Percentiles rank a stretch among this genome's conserved stretches.
phyloP scores from a whole-genome alignment of 257 asterid species.

The Avicennia marina region DNA sequence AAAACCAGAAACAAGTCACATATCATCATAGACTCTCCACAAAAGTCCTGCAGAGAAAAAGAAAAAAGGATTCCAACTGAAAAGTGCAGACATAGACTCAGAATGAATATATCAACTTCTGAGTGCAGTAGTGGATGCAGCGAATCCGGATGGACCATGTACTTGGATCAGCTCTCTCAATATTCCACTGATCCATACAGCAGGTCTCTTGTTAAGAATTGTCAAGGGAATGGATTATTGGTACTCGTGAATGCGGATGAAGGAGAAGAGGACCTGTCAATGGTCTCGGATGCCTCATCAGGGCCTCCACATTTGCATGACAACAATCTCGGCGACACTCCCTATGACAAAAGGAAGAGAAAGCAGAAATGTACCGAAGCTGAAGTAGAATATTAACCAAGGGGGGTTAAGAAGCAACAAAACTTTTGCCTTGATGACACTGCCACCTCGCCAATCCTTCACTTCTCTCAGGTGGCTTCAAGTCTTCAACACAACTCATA shows the following conservation, averaged over 20 bases:
- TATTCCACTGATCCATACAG: no score
- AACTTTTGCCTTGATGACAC: conserved; percentile 70
- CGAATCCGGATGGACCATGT: no score
- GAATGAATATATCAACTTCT: no score
- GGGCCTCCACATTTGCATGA: conserved; percentile 38
- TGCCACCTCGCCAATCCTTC: conserved; percentile 66
- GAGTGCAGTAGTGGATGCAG: no score
- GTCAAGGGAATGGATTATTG: no score
- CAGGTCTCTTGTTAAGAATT: no score
- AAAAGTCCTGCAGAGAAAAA: neutral
- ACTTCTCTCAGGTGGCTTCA: conserved; percentile 43
- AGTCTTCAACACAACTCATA: no score
- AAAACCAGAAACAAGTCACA: neutral
- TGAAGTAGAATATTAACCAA: conserved; percentile 29
- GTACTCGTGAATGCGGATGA: no score
- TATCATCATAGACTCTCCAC: neutral
- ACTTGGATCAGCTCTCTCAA: no score
- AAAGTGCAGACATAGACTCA: neutral
- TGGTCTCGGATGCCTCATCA: no score
- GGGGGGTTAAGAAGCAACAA: conserved; percentile 20
- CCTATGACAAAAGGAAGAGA: conserved; percentile 20
- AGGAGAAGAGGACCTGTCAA: no score
- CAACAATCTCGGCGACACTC: neutral
- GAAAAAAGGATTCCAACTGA: neutral
- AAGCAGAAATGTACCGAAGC: conserved; percentile 27